Conservation (phyloP, 164 flowering plant species). For the Brasenia schreberi region DNA sequence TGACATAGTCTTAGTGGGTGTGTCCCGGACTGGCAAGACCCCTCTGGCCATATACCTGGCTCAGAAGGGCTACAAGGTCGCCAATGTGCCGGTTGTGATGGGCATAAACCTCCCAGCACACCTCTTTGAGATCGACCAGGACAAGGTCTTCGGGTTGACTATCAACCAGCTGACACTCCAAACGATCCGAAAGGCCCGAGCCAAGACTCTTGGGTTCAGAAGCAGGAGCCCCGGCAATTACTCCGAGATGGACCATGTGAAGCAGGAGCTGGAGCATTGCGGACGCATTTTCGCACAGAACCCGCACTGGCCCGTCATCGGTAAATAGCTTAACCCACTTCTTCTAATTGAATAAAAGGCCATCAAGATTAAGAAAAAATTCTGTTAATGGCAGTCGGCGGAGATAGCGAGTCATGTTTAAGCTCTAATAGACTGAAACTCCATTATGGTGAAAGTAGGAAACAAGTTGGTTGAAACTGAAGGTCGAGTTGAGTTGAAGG, state of each 20-base stretch:
- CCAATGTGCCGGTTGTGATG: slow-evolving; percentile 82
- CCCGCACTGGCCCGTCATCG: slow-evolving; percentile 86
- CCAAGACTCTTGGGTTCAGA: slow-evolving; percentile 54
- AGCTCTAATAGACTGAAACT: too few relatives aligned
- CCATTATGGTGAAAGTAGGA: too few relatives aligned
- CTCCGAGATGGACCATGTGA: slow-evolving; percentile 70
- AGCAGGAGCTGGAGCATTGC: slow-evolving; percentile 60
- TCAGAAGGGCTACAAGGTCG: slow-evolving; percentile 85
- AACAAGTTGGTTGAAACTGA: too few relatives aligned
- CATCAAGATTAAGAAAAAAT: too few relatives aligned
- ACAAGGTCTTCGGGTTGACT: slow-evolving; percentile 70
- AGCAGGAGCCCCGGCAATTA: slow-evolving; percentile 32
- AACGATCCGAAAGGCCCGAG: slow-evolving; percentile 59
- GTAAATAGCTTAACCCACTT: slow-evolving; percentile 15
- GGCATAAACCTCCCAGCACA: slow-evolving; percentile 43
- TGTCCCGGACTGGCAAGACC: slow-evolving; percentile 88
- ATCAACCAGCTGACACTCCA: slow-evolving; percentile 65
- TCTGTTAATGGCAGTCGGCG: too few relatives aligned
- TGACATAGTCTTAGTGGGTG: slow-evolving; percentile 77
- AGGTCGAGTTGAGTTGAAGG: too few relatives aligned
- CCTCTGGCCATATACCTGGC: slow-evolving; percentile 77
- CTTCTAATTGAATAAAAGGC: too few relatives aligned
- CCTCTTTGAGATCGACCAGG: slow-evolving; percentile 53
- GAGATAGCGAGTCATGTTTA: too few relatives aligned
- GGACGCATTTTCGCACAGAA: slow-evolving; percentile 47